Conservation (phyloP, 257 asterid genomes). For the Plantago elongata region DNA sequence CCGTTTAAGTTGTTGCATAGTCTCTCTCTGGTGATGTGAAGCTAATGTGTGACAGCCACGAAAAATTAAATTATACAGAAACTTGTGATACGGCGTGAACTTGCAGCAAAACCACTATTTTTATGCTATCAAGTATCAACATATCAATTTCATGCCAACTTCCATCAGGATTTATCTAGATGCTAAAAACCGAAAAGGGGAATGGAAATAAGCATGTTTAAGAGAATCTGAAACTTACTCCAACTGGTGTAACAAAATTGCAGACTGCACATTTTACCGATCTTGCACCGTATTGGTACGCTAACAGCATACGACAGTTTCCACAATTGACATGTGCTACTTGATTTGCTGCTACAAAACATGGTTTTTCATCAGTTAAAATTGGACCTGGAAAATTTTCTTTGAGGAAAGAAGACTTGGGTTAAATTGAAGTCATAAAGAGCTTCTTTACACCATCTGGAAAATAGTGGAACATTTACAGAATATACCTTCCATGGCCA, state of each 20-base stretch:
- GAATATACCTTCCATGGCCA: conserved; percentile 18
- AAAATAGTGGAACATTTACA: neutral
- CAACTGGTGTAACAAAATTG: conserved; percentile 46
- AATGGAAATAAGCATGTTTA: neutral
- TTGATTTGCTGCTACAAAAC: conserved; percentile 40
- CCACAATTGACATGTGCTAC: conserved; percentile 61
- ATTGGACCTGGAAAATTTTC: too few relatives aligned
- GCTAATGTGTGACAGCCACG: too few relatives aligned
- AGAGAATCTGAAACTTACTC: conserved; percentile 30
- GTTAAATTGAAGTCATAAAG: too few relatives aligned
- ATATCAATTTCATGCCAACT: neutral
- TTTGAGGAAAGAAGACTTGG: too few relatives aligned
- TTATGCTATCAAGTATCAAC: too few relatives aligned
- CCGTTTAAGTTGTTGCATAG: too few relatives aligned
- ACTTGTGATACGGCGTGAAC: too few relatives aligned
- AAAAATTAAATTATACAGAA: too few relatives aligned
- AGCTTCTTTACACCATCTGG: neutral
- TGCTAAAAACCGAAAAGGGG: neutral
- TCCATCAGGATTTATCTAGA: neutral
- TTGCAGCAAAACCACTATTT: too few relatives aligned
- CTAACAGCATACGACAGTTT: conserved; percentile 44
- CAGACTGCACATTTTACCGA: conserved; percentile 57
- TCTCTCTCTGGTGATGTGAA: too few relatives aligned
- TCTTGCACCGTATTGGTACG: conserved; percentile 35
- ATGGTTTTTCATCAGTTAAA: neutral